Percentiles rank a stretch among this genome's conserved stretches.
These are phyloP conservation scores for Colletotrichum musicola DNA, from an alignment of 2,329 filamentous ascomycete genomes.

Conservation along the genomic window DNA sequence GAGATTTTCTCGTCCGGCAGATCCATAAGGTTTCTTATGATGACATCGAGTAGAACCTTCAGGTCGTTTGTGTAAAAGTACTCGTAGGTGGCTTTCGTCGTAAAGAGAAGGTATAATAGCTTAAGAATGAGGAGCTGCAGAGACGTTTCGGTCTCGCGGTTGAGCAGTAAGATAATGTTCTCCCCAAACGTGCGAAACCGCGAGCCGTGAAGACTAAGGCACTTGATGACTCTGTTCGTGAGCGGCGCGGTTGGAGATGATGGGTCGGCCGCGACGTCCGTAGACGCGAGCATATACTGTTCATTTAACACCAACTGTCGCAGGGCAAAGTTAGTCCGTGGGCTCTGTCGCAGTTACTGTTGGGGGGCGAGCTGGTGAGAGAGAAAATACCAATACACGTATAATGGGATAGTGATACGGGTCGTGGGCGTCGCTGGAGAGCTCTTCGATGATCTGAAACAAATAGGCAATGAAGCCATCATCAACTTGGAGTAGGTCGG, in stretches of 20 bases:
- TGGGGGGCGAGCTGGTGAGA: background rate
- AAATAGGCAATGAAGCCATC: slow-evolving; percentile 88
- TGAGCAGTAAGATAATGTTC: slow-evolving; percentile 94
- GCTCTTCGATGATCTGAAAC: slow-evolving; percentile 87
- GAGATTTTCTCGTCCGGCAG: slow-evolving; percentile 84
- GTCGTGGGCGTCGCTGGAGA: slow-evolving; percentile 88
- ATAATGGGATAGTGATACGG: slow-evolving; percentile 98
- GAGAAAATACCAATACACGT: slow-evolving; percentile 79
- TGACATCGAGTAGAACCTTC: slow-evolving; percentile 92
- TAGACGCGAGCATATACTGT: slow-evolving; percentile 91
- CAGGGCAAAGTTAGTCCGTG: background rate
- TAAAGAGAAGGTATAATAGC: slow-evolving; percentile 94
- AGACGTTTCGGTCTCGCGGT: slow-evolving; percentile 94
- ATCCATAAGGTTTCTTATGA: slow-evolving; percentile 96
- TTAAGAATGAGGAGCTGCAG: slow-evolving; percentile 97
- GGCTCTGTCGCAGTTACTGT: slow-evolving; percentile 38
- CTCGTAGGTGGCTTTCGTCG: slow-evolving; percentile 90
- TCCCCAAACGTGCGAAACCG: slow-evolving; percentile 95
- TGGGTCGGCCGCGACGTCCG: slow-evolving; percentile 60
- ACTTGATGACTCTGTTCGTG: slow-evolving; percentile 95
- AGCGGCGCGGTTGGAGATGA: slow-evolving; percentile 63
- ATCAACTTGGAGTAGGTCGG: slow-evolving; percentile 81
- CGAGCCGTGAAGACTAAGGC: slow-evolving; percentile 83
- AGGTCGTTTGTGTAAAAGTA: slow-evolving; percentile 99
- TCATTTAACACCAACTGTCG: slow-evolving; percentile 93